Evolutionary conservation across 352 stramenopile species (phyloP), one percentile per base, ranked within the genome.

Genomic region (Phytophthora ohioensis): DNA sequence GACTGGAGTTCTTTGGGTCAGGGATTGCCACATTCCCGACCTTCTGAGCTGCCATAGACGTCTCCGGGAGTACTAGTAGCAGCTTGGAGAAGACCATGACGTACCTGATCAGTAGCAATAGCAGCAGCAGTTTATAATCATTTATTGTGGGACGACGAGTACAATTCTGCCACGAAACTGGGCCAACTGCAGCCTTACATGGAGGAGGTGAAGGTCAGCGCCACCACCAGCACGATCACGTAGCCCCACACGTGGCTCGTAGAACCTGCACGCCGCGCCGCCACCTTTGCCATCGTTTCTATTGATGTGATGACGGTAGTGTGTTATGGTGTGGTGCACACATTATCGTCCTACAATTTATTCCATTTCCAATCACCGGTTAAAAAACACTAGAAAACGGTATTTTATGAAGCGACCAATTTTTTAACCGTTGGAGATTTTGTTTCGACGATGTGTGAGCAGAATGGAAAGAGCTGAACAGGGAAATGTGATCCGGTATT

Each of bases 211-310:
- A 93, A 95, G 62, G 47, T 72, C 34, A 79, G 12, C 1, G 59
- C 82, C 5, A 82, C 82, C 10, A 57, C 36, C 17, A 91, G 64
- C 5, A 93, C 84, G 64, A 93, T 82, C 51, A 95, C 84, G 61
- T 92, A 91, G 69, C 84, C 87, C 87, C 87, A 94, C 32, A 93
- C 83, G 49, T 84, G 76, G 56, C 87, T 91, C 31, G 85, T 94
- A 31, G 84, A 92, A 52, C 83, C 87, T 41, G 79, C 83, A 46
- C 83, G 84, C 49, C 73, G 59, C 36, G 67, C 75, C 27, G 63
- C 73, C 15, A 69, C 49, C 43, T 64, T 66, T n/a, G 55, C 53
- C 63, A 67, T 75, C 41, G 27, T 61, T 31, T 49, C 43, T 32
- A 32, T 36, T 52, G 21, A 36, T n/a, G 46, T 36, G 8, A 17